Base-by-base conservation (phyloP, 2,329 filamentous ascomycete species). In the Magnaporthiopsis rhizophila region DNA sequence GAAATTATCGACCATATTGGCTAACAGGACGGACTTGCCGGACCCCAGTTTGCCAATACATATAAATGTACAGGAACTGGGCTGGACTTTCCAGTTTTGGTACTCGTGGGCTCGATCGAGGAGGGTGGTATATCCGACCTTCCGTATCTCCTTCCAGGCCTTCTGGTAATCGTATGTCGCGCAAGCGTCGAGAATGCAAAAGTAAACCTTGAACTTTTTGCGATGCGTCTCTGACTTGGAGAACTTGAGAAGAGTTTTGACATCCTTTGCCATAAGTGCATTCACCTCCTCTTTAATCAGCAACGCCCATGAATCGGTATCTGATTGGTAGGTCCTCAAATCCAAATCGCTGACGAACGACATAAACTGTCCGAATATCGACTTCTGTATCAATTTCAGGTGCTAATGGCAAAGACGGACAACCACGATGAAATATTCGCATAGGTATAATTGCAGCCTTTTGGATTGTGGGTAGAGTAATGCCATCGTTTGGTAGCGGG, bases 21-120 rank as follows among this genome's bases (percentile, higher is more conserved):
- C 78, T 3, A 80, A 60, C 9, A 77, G 61, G 1, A 81, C 77
- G 0, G 79, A 79, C 64, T 81, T 81, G 0, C 79, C 79, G 0
- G 74, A 76, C 1, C 79, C 79, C 0, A 81, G 69, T 59, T 77
- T 79, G 6, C 78, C 78, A 12, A 62, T 72, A 34, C 69, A 75
- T 0, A 79, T 1, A 0, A 81, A 65, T 0, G 76, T 76, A 0
- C 45, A 63, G 62, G 67, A 63, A 0, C 65, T 58, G 3, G 24
- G 6, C 1, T 26, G 3, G 0, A 18, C 2, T 56, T 68, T 69
- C 72, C 72, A 74, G 0, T 65, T 3, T 0, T 64, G 12, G 57
- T 74, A 74, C 6, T 65, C 21, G 0, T 62, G 8, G 12, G 28
- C 28, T 11, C 53, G 18, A 6, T 24, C 60, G 61, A 75, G 70